Evolutionary conservation across 352 stramenopile species (phyloP), one percentile per base, ranked within the genome.

Genomic region (Globisporangium heterothallicum): DNA sequence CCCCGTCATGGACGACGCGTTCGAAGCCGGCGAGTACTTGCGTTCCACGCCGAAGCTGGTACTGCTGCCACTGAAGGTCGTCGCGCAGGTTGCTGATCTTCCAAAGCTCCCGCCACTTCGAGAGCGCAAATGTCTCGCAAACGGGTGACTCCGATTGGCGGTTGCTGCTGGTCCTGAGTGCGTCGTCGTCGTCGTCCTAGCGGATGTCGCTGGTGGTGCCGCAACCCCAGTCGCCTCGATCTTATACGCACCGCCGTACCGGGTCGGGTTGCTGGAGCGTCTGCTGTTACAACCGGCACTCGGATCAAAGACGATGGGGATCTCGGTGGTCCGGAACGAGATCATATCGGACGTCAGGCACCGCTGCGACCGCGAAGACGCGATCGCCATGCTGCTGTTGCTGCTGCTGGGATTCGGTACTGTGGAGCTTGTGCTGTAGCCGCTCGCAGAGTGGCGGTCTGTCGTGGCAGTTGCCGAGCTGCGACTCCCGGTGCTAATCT

Each of bases 301-400:
- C 22, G 14, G 30, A 32, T 59, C 54, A 6, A 18, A 6, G 6
- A 46, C 16, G 42, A 59, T n/a, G 26, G 35, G 62, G 14, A 77
- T 52, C 16, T 78, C 58, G n/a, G 66, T 72, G 19, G 66, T 58
- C 2, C 34, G 59, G 59, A 76, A 78, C 4, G 72, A 78, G 50
- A 78, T 72, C 72, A 78, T 79, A 61, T 78, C 72, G 47, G 66
- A 75, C 29, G 69, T 79, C 25, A 78, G 48, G 27, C 58, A 62
- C 24, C 40, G 47, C 6, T n/a, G 10, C 10, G 36, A 24, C 14
- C 36, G 34, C 38, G 30, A 43, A 32, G 22, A 25, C 10, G 38
- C 34, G 26, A 30, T n/a, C n/a, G n/a, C n/a, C n/a, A n/a, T 49
- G 26, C 38, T 56, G 40, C 35, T 13, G 24, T 26, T 3, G 41